These are phyloP conservation scores for Aspergillus ellipticus DNA, from an alignment of 495 filamentous ascomycete species.

Conservation along the genomic window DNA sequence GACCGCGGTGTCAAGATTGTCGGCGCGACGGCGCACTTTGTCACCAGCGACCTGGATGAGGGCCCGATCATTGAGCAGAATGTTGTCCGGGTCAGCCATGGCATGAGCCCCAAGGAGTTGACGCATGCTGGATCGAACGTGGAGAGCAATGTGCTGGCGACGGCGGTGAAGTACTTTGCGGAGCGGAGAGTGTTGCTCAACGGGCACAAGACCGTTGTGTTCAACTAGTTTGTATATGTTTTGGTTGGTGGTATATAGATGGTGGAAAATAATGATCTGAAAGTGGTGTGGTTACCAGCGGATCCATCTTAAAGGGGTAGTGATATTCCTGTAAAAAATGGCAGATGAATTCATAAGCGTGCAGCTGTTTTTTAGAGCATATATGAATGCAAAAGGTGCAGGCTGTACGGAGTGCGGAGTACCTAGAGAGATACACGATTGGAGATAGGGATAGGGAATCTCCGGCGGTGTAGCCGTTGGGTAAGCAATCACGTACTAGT, in stretches of 20 bases:
- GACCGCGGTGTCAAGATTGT: constrained; percentile 78
- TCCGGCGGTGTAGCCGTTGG: too few relatives aligned
- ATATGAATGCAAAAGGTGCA: too few relatives aligned
- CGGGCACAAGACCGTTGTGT: constrained; percentile 70
- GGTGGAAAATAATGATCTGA: too few relatives aligned
- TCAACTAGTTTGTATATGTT: constrained; percentile 36
- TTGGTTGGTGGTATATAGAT: too few relatives aligned
- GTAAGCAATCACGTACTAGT: constrained; percentile 1
- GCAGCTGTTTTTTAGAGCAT: too few relatives aligned
- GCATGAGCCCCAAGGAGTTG: constrained; percentile 65
- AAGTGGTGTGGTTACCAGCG: too few relatives aligned
- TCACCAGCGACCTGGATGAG: constrained; percentile 72
- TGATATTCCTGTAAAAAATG: too few relatives aligned
- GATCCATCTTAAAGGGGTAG: too few relatives aligned
- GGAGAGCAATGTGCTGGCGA: constrained; percentile 67
- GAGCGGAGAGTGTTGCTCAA: constrained; percentile 70
- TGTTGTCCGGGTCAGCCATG: constrained; percentile 64
- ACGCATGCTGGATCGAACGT: constrained; percentile 71
- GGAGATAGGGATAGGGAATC: too few relatives aligned
- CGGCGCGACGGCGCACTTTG: constrained; percentile 73
- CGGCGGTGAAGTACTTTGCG: constrained; percentile 69
- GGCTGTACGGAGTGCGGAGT: too few relatives aligned
- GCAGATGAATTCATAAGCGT: too few relatives aligned
- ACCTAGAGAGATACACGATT: too few relatives aligned
- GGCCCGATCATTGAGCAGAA: constrained; percentile 79